These are phyloP conservation scores for Spathaspora sp. DNA, from an alignment of 1,139 yeast genomes.

Conservation along the genomic window DNA sequence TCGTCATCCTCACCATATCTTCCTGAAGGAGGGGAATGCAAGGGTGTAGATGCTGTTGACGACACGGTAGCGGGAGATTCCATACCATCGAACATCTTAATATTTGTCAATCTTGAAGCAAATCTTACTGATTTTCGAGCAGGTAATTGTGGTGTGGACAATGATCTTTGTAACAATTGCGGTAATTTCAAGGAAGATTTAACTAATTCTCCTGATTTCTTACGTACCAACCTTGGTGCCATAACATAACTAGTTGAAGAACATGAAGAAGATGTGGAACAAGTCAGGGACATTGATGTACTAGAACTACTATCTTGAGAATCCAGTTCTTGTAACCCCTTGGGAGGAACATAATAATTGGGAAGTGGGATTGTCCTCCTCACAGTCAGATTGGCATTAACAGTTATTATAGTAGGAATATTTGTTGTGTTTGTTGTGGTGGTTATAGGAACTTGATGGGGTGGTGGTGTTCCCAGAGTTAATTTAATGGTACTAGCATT, in stretches of 20 bases:
- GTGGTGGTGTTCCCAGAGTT: constrained; percentile 7
- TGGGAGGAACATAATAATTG: constrained; percentile 15
- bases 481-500: constrained; percentile 12
- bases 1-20: constrained; percentile 18
- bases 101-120: constrained; percentile 36
- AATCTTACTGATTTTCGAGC: constrained; percentile 34
- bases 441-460: constrained; percentile 3
- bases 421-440: constrained; percentile 5
- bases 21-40: constrained; percentile 31
- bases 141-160: constrained; percentile 28
- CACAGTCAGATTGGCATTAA: not conserved
- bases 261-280: constrained; percentile 4
- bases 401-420: not conserved
- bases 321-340: constrained; percentile 7
- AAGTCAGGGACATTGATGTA: constrained; percentile 1
- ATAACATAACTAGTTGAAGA: constrained; percentile 4
- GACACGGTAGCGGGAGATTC: constrained; percentile 42
- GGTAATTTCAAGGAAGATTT: constrained; percentile 40
- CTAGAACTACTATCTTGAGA: constrained; percentile 5
- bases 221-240: constrained; percentile 24
- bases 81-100: constrained; percentile 43
- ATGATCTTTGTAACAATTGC: constrained; percentile 21
- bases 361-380: constrained; percentile 11
- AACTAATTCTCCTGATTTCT: constrained; percentile 40
- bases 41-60: constrained; percentile 31